Evolutionary conservation across 768 basidiomycete species (phyloP).

Genomic region (Suillus cothurnatus): DNA sequence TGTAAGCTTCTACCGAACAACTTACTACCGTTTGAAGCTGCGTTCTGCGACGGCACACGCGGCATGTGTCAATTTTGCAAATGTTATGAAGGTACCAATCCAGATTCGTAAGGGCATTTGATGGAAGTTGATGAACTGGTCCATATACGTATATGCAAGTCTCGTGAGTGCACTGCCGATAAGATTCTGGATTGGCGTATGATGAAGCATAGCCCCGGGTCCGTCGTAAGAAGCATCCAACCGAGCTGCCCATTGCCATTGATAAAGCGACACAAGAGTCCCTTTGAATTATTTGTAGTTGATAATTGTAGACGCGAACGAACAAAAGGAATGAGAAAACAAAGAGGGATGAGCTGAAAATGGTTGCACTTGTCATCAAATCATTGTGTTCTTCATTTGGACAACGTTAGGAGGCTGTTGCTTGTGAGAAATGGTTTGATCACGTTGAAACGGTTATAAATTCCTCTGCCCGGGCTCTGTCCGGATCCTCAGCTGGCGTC

Average conservation of each 20-base stretch:
- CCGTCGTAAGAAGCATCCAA: background rate
- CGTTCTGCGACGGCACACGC: background rate
- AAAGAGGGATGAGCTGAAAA: slow-evolving; percentile 15
- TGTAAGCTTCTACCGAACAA: background rate
- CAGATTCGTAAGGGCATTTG: background rate
- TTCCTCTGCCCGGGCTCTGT: background rate
- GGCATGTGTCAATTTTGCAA: background rate
- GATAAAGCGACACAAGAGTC: background rate
- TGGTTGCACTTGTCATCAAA: slow-evolving; percentile 23
- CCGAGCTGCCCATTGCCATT: background rate
- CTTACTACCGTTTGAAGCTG: background rate
- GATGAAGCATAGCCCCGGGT: background rate
- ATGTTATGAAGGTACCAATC: background rate
- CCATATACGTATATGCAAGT: background rate
- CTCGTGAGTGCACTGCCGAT: background rate
- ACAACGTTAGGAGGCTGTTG: slow-evolving; percentile 1
- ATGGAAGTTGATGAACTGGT: background rate
- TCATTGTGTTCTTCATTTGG: slow-evolving; percentile 6
- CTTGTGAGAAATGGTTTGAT: background rate
- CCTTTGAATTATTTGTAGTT: background rate
- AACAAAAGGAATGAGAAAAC: slow-evolving; percentile 19
- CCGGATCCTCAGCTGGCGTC: background rate
- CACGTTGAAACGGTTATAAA: slow-evolving; percentile 12
- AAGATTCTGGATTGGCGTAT: slow-evolving; percentile 4
- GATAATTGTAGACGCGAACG: background rate